A percentile compares a stretch with the other conserved stretches of the same genome.
These are phyloP conservation scores for Gaultheria prostrata DNA, from an alignment of 148 eudicot species.

Conservation along the genomic window DNA sequence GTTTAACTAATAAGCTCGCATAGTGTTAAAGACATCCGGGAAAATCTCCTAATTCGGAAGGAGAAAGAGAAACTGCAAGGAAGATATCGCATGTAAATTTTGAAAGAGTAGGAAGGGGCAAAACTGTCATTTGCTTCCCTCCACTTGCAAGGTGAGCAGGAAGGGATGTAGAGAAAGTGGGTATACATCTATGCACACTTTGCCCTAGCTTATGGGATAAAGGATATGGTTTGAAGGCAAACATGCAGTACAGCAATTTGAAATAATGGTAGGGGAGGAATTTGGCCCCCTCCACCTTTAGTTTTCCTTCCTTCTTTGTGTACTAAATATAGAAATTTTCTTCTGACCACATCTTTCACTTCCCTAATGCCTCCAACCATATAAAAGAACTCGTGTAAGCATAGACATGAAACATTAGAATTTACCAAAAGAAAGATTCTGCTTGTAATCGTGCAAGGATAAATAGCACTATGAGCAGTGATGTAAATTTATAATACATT, in stretches of 20 bases:
- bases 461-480: neutral
- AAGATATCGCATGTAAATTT: neutral
- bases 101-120: neutral
- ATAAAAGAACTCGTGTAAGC: neutral
- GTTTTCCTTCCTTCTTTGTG: neutral
- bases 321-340: neutral
- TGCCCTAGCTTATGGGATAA: neutral
- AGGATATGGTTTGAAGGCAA: neutral
- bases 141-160: neutral
- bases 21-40: neutral
- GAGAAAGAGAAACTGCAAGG: neutral
- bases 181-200: neutral
- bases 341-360: neutral
- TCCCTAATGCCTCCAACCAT: neutral
- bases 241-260: neutral
- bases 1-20: neutral
- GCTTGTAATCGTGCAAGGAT: neutral
- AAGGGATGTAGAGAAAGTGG: conserved; percentile 1
- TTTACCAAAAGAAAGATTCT: neutral
- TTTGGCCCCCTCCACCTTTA: neutral
- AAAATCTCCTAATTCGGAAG: neutral
- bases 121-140: neutral
- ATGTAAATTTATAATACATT: neutral
- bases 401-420: neutral
- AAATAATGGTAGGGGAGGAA: neutral